Base-by-base conservation (phyloP, 192 early-diverging fungal genomes). In the Backusella westeae region DNA sequence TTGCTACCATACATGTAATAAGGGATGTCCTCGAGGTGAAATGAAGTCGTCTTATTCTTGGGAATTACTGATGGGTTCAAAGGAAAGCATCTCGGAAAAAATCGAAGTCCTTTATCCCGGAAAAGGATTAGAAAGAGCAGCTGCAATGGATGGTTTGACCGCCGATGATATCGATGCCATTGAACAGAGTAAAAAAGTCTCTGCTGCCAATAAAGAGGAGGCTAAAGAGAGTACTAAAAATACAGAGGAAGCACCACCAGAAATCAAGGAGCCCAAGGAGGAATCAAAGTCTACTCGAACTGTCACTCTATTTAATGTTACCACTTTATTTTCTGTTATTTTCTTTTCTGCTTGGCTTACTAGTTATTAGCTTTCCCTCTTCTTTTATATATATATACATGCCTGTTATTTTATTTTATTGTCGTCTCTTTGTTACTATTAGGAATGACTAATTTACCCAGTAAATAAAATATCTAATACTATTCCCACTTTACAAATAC, bases 1-100 rank as follows among this genome's bases (percentile, higher is more conserved):
- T 46, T 83, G 82, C 68, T 83, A 83, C 38, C 82, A 83, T 44
- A 83, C 82, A 4, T 83, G 82, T 53, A 83, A 83, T 34, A 80
- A 71, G 36, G 80, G 80, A 9, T 81, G 80, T 42, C 80, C 80
- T 34, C 73, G 80, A 67, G 80, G 80, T 19, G 39, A 75, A 44
- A 77, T 81, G 76, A 56, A 69, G 3, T 81, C 80, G 1, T 78
- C 76, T 42, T 77, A 75, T 29, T 67, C 80, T 14, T 81, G 80
- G 80, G 70, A 77, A 42, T 42, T 81, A 34, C 39, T 81, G 2
- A 75, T 71, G 72, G 67, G 69, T 21, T 49, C 70, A 49, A 17
- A 72, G 38, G 73, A 74, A 21, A 26, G 29, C 23, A 36, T 74
- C 1, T 14, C 49, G 23, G 52, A n/a, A 17, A 36, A 73, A 14